Conservation (phyloP, 2,329 filamentous ascomycete genomes). For the Triangularia setosa region DNA sequence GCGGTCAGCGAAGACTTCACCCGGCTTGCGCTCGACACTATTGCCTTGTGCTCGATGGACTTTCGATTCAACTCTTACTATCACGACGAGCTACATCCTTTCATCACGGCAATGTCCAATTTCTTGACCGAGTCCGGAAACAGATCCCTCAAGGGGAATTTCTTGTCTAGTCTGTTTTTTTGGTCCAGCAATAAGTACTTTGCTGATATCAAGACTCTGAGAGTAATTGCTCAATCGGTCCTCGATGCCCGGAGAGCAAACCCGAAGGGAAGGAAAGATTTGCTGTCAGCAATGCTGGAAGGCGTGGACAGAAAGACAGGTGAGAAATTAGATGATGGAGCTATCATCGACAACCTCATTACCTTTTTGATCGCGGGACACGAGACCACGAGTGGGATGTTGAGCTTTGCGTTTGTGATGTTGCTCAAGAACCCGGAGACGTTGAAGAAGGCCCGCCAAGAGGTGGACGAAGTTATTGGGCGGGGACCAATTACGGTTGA, state of each 20-base stretch:
- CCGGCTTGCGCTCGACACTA: conserved; percentile 67
- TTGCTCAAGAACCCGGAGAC: conserved; percentile 60
- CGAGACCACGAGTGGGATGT: conserved; percentile 65
- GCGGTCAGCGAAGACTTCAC: conserved; percentile 65
- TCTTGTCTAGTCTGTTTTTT: conserved; percentile 45
- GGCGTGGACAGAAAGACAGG: conserved; percentile 65
- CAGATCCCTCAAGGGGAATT: conserved; percentile 44
- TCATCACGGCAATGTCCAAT: conserved; percentile 63
- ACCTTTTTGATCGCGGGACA: conserved; percentile 70
- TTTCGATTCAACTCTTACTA: conserved; percentile 75
- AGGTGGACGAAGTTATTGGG: conserved; percentile 64
- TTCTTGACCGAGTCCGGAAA: conserved; percentile 55
- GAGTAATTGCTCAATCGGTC: conserved; percentile 55
- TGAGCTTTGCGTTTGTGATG: conserved; percentile 63
- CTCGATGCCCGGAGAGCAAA: conserved; percentile 54
- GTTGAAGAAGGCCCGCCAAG: conserved; percentile 59
- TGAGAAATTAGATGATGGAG: conserved; percentile 57
- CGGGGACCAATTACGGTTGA: conserved; percentile 53
- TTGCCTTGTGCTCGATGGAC: conserved; percentile 68
- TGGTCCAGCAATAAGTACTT: conserved; percentile 48
- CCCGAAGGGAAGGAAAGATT: conserved; percentile 51
- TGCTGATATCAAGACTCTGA: conserved; percentile 52
- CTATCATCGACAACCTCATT: conserved; percentile 66
- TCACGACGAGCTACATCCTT: conserved; percentile 63
- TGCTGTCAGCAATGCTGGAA: conserved; percentile 66